These are phyloP conservation scores for Echinosophora koreensis DNA, from an alignment of 306 rosid species.

Conservation along the genomic window DNA sequence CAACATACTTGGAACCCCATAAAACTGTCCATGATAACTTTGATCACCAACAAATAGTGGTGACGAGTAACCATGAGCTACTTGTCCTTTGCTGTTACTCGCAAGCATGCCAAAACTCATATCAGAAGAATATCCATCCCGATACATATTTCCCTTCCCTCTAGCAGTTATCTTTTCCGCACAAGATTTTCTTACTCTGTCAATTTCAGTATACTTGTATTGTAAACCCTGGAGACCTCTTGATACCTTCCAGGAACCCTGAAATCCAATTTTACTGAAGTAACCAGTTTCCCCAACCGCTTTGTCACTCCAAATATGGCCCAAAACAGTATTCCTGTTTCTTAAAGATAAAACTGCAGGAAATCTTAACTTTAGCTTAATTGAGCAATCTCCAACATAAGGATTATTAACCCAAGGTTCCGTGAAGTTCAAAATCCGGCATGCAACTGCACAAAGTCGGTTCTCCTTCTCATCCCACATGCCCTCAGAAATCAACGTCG, in stretches of 20 bases:
- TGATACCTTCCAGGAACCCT: constrained; percentile 46
- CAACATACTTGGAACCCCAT: constrained; percentile 41
- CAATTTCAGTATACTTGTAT: constrained; percentile 68
- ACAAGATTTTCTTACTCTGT: constrained; percentile 55
- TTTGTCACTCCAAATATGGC: constrained; percentile 74
- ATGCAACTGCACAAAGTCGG: constrained; percentile 63
- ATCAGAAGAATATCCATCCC: constrained; percentile 72
- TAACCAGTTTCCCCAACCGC: constrained; percentile 60
- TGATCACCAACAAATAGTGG: constrained; percentile 69
- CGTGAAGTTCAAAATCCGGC: constrained; percentile 69
- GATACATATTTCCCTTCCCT: constrained; percentile 64
- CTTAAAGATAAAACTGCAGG: constrained; percentile 65
- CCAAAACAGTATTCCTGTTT: constrained; percentile 65
- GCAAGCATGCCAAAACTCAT: constrained; percentile 68
- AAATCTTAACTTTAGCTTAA: constrained; percentile 62
- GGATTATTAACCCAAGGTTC: constrained; percentile 54
- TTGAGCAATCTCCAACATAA: constrained; percentile 72
- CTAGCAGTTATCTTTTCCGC: constrained; percentile 49
- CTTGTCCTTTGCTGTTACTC: constrained; percentile 67
- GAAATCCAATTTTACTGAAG: constrained; percentile 64
- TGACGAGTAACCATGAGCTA: constrained; percentile 66
- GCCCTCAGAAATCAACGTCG: constrained; percentile 73
- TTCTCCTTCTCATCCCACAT: constrained; percentile 80
- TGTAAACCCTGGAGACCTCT: constrained; percentile 49
- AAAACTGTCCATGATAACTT: constrained; percentile 46